A percentile compares a stretch with the other conserved stretches of the same genome.
These are phyloP conservation scores for Xylaria telfairii DNA, from an alignment of 495 filamentous ascomycete genomes.

Conservation along the genomic window DNA sequence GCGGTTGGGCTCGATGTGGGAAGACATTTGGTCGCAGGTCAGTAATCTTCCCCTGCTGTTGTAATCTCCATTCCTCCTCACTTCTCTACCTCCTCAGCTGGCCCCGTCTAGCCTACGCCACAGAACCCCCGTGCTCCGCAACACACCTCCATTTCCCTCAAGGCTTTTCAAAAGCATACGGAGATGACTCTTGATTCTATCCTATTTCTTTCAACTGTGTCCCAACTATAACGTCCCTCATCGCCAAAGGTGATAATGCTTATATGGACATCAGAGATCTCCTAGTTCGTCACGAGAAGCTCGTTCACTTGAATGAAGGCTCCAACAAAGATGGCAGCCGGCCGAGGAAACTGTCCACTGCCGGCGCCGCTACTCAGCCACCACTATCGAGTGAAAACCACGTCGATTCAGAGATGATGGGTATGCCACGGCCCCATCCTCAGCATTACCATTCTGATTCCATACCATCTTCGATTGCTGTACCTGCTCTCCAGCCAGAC, in stretches of 20 bases:
- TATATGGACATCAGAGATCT: conserved; percentile 70
- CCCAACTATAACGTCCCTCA: conserved; percentile 25
- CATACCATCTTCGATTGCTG: conserved; percentile 44
- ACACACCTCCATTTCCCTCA: conserved; percentile 18
- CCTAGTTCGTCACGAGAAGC: conserved; percentile 74
- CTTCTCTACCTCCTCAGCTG: conserved; percentile 29
- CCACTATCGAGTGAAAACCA: conserved; percentile 46
- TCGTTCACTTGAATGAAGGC: conserved; percentile 71
- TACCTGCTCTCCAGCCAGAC: conserved; percentile 47
- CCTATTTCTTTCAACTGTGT: conserved; percentile 28
- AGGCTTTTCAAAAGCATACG: conserved; percentile 18
- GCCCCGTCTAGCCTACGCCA: conserved; percentile 27
- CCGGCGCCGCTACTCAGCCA: conserved; percentile 33
- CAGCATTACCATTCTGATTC: conserved; percentile 47
- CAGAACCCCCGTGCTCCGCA: conserved; percentile 17
- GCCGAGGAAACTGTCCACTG: conserved; percentile 55
- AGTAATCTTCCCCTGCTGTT: conserved; percentile 38
- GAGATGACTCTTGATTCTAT: conserved; percentile 28
- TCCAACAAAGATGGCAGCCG: conserved; percentile 53
- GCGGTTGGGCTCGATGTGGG: conserved; percentile 58
- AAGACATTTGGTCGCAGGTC: conserved; percentile 65
- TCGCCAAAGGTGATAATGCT: conserved; percentile 45
- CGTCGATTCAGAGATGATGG: conserved; percentile 53
- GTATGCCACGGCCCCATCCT: conserved; percentile 42
- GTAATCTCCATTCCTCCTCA: conserved; percentile 27